A percentile compares a stretch with the other conserved stretches of the same genome.
phyloP scores from a whole-genome alignment of 169 alveolate species.

The Eimeria necatrix region DNA sequence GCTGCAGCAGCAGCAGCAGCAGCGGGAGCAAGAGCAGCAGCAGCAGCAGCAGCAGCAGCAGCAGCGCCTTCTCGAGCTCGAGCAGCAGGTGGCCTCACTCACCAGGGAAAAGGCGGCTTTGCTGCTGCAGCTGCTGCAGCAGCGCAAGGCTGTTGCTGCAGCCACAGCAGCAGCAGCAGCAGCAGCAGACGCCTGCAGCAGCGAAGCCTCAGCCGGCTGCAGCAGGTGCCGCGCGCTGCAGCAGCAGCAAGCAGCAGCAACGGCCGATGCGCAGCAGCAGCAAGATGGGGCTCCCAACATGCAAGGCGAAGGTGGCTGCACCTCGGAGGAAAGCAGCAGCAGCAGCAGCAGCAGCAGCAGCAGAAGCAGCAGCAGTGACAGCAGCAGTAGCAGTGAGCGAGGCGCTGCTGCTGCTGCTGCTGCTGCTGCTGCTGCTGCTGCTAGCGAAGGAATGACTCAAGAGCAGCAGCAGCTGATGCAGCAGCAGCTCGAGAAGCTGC shows the following conservation, averaged over 20 bases:
- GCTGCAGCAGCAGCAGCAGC: slow-evolving; percentile 19
- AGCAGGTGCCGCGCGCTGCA: background rate
- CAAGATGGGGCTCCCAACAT: background rate
- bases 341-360: slow-evolving; percentile 38
- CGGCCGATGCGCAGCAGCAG: background rate
- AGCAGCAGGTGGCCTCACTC: slow-evolving; percentile 26
- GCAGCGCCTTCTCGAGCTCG: background rate
- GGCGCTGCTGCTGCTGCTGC: background rate
- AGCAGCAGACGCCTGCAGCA: background rate
- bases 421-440: background rate
- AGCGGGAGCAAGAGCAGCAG: too few species aligned
- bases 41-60: slow-evolving; percentile 28
- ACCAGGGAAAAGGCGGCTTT: slow-evolving; percentile 16
- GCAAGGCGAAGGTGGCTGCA: background rate
- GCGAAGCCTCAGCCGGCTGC: background rate
- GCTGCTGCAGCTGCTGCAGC: slow-evolving; percentile 48
- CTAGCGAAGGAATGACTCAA: background rate
- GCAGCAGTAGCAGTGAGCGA: too few species aligned
- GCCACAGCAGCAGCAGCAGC: too few species aligned
- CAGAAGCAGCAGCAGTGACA: too few species aligned
- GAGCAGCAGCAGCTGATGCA: slow-evolving; percentile 29
- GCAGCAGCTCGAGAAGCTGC: slow-evolving; percentile 11
- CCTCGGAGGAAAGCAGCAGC: background rate
- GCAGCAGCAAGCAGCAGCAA: background rate
- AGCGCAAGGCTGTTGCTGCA: slow-evolving; percentile 32